These are phyloP conservation scores for Fusarium luffae DNA, from an alignment of 2,329 filamentous ascomycete genomes.

Conservation along the genomic window DNA sequence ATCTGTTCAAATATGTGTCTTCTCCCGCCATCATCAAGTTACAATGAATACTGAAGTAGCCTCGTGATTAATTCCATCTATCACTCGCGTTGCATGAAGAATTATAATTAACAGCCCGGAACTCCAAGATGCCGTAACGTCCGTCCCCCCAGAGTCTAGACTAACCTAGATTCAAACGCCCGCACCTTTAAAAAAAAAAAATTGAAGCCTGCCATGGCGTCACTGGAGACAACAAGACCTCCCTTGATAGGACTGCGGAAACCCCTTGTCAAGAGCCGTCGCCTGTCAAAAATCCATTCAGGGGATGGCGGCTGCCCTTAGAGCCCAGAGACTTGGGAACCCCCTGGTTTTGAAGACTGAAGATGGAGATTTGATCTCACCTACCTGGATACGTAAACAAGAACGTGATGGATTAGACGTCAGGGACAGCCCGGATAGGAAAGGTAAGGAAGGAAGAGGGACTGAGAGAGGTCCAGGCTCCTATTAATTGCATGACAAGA, in stretches of 20 bases:
- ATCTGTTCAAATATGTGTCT: conserved; percentile 20
- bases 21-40: conserved; percentile 28
- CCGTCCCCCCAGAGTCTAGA: neutral
- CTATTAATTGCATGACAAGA: conserved; percentile 24
- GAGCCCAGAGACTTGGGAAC: conserved; percentile 18
- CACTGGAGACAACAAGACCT: conserved; percentile 32
- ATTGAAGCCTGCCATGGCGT: conserved; percentile 31
- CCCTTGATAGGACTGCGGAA: conserved; percentile 31
- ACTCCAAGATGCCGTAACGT: conserved; percentile 3
- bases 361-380: conserved; percentile 36
- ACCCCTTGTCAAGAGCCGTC: conserved; percentile 35
- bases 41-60: conserved; percentile 9
- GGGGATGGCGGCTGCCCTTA: conserved; percentile 21
- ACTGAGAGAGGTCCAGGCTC: conserved; percentile 14
- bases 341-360: conserved; percentile 37
- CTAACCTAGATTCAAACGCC: conserved; percentile 9
- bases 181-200: conserved; percentile 5
- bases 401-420: neutral
- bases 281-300: conserved; percentile 36
- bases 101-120: neutral
- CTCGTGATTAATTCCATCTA: conserved; percentile 19
- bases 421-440: conserved; percentile 13
- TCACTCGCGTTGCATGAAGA: conserved; percentile 10
- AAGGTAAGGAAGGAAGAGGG: conserved; percentile 5
- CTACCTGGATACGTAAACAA: neutral